A percentile compares a stretch with the other conserved stretches of the same genome.
phyloP scores from a whole-genome alignment of 257 asterid species.

The Marsdenia floribunda region DNA sequence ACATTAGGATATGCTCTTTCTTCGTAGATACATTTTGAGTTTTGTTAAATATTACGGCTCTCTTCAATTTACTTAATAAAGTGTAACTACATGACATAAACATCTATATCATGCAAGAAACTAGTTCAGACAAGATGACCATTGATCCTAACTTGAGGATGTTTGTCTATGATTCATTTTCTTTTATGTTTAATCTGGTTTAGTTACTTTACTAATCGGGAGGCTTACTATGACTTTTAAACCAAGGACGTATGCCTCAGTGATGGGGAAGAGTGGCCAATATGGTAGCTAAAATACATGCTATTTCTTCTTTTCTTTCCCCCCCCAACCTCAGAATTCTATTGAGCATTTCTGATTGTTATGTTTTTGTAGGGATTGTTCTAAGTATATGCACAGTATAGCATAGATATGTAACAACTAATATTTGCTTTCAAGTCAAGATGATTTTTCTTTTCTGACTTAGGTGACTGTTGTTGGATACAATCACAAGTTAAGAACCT shows the following conservation, averaged over 20 bases:
- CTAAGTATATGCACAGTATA: background rate
- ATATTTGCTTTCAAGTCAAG: background rate
- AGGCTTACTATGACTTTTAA: no score
- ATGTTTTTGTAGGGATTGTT: background rate
- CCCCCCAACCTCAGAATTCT: background rate
- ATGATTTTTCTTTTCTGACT: conserved; percentile 14
- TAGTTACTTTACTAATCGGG: no score
- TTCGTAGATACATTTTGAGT: background rate
- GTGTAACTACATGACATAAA: background rate
- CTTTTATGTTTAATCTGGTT: background rate
- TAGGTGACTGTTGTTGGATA: conserved; percentile 89
- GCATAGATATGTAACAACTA: conserved; percentile 6
- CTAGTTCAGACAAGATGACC: background rate
- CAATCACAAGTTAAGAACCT: conserved; percentile 72
- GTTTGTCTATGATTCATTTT: background rate
- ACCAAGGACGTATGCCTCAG: background rate
- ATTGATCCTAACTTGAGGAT: background rate
- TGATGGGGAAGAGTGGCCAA: background rate
- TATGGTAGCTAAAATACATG: background rate
- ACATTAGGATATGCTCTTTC: background rate
- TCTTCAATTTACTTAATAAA: background rate
- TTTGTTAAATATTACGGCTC: background rate
- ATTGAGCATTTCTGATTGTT: background rate
- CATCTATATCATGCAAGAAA: background rate
- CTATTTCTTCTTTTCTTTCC: background rate